Conservation (phyloP, 345 rosid species). For the Eucalyptus curtisii region DNA sequence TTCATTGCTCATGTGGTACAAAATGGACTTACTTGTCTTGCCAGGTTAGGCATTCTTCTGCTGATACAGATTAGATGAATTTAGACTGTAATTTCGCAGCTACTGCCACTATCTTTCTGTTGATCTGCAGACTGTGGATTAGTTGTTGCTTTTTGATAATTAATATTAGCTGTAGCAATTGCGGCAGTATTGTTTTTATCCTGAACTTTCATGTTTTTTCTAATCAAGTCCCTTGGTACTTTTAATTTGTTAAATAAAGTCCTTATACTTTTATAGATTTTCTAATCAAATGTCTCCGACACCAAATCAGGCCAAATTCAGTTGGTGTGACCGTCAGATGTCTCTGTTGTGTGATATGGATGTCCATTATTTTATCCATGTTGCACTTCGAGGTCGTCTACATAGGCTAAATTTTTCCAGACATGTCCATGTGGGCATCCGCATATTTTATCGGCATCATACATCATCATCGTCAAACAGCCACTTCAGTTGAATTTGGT, state of each 20-base stretch:
- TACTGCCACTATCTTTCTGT: neutral
- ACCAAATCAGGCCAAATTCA: neutral
- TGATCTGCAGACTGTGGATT: neutral
- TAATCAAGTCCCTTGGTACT: neutral
- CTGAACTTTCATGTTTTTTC: neutral
- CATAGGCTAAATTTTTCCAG: neutral
- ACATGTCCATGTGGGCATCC: neutral
- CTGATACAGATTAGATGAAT: neutral
- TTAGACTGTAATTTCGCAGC: neutral
- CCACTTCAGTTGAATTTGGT: neutral
- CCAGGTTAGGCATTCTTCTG: constrained; percentile 41
- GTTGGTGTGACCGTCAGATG: accelerated
- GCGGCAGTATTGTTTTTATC: neutral
- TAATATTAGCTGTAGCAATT: neutral
- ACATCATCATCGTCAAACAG: accelerated
- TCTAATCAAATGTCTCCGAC: neutral
- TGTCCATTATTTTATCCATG: neutral
- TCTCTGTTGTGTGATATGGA: accelerated
- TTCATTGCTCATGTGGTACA: constrained; percentile 84
- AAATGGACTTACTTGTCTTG: constrained; percentile 94
- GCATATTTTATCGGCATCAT: neutral
- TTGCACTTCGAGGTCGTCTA: neutral
- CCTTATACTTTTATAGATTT: neutral
- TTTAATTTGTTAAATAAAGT: neutral
- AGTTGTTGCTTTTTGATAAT: neutral